Conservation (phyloP, 768 basidiomycete genomes). For the Russula emetica region DNA sequence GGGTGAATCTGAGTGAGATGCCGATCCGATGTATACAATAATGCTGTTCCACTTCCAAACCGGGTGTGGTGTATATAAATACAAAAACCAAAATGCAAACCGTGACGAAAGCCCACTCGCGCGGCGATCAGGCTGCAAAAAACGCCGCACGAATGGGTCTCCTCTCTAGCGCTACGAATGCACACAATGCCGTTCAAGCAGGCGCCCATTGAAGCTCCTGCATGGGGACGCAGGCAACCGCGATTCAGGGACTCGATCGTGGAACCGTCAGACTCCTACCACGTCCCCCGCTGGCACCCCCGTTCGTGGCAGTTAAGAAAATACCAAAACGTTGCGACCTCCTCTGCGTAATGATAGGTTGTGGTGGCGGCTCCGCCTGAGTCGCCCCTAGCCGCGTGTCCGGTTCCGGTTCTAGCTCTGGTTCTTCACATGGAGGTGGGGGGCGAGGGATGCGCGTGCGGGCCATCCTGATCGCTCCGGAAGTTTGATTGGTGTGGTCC, state of each 20-base stretch:
- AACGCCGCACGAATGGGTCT: background rate
- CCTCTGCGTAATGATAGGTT: conserved; percentile 4
- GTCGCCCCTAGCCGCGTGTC: background rate
- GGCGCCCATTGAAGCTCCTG: background rate
- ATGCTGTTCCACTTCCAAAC: conserved; percentile 13
- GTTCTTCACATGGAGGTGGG: background rate
- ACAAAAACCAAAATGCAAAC: background rate
- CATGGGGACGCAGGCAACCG: background rate
- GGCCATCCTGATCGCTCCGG: conserved; percentile 19
- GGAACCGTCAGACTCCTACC: conserved; percentile 6
- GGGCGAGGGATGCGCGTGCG: conserved; percentile 27
- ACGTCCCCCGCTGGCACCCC: background rate
- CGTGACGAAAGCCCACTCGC: background rate
- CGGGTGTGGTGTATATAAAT: conserved; percentile 7
- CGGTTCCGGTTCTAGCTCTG: background rate
- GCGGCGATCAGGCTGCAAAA: background rate
- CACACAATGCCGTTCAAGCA: background rate
- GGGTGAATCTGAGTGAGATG: background rate
- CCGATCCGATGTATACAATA: conserved; percentile 11
- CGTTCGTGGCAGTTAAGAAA: conserved; percentile 19
- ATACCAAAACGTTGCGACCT: conserved; percentile 27
- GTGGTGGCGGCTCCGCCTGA: background rate
- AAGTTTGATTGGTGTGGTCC: conserved; percentile 10
- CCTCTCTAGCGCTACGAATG: too few relatives aligned
- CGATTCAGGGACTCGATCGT: conserved; percentile 15